Conservation (phyloP, 1,284 basidiomycete species). For the Inonotus hispidus region DNA sequence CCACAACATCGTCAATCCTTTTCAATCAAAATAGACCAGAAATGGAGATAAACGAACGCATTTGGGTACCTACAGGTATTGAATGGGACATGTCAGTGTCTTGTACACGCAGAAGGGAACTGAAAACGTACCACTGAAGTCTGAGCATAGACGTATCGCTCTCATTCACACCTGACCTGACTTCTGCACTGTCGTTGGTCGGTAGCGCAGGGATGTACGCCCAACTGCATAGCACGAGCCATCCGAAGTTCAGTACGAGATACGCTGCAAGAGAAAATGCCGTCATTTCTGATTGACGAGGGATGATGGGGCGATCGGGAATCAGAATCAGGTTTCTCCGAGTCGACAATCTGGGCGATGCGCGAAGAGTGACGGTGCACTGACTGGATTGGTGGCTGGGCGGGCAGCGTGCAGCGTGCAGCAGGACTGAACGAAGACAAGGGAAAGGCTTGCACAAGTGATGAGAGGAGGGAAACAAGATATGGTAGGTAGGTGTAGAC, state of each 20-base stretch:
- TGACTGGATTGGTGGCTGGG: background rate
- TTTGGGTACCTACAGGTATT: background rate
- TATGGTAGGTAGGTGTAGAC: no score
- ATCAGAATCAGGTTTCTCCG: background rate
- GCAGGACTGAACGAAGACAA: background rate
- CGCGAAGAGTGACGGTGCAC: background rate
- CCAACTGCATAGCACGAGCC: background rate
- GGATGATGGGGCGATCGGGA: background rate
- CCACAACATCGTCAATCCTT: conserved; percentile 11
- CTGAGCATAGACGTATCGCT: conserved; percentile 52
- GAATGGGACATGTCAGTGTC: background rate
- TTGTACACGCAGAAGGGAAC: conserved; percentile 40
- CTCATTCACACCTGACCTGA: conserved; percentile 43
- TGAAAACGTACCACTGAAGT: conserved; percentile 52
- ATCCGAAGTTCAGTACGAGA: conserved; percentile 2
- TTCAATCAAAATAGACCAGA: background rate
- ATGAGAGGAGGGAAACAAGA: no score
- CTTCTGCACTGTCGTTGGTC: conserved; percentile 58
- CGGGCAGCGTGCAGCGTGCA: background rate
- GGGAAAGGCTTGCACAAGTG: background rate
- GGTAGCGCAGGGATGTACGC: conserved; percentile 70
- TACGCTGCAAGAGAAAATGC: background rate
- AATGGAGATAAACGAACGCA: conserved; percentile 14
- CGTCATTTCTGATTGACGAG: background rate
- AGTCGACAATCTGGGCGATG: background rate